A percentile compares a stretch with the other conserved stretches of the same genome.
phyloP scores from a whole-genome alignment of 306 rosid genomes.

The Alnus rubra region DNA sequence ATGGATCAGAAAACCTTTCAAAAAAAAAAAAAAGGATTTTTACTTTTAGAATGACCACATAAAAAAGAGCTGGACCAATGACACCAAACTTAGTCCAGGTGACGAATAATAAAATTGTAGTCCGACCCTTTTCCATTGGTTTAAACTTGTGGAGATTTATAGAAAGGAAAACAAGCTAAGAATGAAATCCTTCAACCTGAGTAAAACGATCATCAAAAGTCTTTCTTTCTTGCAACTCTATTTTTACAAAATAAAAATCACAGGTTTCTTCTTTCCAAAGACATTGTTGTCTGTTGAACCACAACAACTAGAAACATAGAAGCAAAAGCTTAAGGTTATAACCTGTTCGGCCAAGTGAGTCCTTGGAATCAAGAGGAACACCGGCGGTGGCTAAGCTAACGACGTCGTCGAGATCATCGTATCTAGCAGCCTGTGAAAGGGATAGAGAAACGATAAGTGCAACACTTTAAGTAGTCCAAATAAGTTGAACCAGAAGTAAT shows the following conservation, averaged over 20 bases:
- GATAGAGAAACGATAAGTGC: neutral
- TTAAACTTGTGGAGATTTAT: too few species aligned
- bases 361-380: constrained; percentile 72
- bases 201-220: neutral
- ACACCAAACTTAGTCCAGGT: too few species aligned
- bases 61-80: too few species aligned
- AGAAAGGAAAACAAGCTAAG: neutral
- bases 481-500: neutral
- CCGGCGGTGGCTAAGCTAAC: constrained; percentile 51
- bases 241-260: neutral
- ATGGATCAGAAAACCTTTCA: too few species aligned
- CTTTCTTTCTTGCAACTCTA: neutral
- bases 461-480: neutral
- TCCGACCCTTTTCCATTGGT: too few species aligned
- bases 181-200: neutral
- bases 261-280: neutral
- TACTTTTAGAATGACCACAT: too few species aligned
- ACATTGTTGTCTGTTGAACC: too few species aligned
- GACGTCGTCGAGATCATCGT: constrained; percentile 64
- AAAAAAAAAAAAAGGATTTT: too few species aligned
- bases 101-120: too few species aligned
- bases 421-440: constrained; percentile 66
- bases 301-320: neutral
- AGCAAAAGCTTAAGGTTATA: neutral
- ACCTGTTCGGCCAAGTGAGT: constrained; percentile 76